These are phyloP conservation scores for Leccinum uliginosum DNA, from an alignment of 768 basidiomycete species.

Conservation along the genomic window DNA sequence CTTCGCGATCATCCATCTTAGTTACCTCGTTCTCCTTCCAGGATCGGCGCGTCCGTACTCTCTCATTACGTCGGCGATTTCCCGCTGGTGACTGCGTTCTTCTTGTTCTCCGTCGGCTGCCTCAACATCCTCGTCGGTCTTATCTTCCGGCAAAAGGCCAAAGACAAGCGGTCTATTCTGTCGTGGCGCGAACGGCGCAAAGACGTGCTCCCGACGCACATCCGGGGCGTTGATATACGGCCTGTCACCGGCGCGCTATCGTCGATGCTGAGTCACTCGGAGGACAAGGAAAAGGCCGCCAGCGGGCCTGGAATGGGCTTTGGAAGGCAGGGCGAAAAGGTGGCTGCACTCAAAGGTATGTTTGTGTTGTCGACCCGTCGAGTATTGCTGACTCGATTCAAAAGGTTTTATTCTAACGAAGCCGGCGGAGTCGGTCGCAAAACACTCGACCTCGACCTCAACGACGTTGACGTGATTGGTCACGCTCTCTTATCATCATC, in stretches of 20 bases:
- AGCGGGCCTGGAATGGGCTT: slow-evolving; percentile 61
- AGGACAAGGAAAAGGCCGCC: slow-evolving; percentile 7
- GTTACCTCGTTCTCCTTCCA: slow-evolving; percentile 16
- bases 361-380: slow-evolving; percentile 4
- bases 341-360: slow-evolving; percentile 59
- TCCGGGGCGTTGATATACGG: slow-evolving; percentile 21
- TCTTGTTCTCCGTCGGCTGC: slow-evolving; percentile 80
- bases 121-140: slow-evolving; percentile 79
- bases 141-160: slow-evolving; percentile 68
- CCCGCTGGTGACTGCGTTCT: slow-evolving; percentile 81
- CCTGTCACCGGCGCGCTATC: slow-evolving; percentile 15
- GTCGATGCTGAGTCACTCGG: slow-evolving; percentile 4
- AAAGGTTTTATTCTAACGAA: slow-evolving; percentile 54
- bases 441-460: slow-evolving; percentile 27
- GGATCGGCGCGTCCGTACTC: slow-evolving; percentile 65
- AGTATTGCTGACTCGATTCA: background rate
- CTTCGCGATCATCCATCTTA: background rate
- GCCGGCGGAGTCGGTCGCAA: slow-evolving; percentile 55
- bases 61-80: slow-evolving; percentile 80
- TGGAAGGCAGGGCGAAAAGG: slow-evolving; percentile 77
- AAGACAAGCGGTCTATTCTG: slow-evolving; percentile 60
- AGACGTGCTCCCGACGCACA: slow-evolving; percentile 49
- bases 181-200: slow-evolving; percentile 60
- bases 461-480: background rate
- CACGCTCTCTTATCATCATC: background rate